Conservation (phyloP, 306 rosid genomes). For the Trifolium pratense region DNA sequence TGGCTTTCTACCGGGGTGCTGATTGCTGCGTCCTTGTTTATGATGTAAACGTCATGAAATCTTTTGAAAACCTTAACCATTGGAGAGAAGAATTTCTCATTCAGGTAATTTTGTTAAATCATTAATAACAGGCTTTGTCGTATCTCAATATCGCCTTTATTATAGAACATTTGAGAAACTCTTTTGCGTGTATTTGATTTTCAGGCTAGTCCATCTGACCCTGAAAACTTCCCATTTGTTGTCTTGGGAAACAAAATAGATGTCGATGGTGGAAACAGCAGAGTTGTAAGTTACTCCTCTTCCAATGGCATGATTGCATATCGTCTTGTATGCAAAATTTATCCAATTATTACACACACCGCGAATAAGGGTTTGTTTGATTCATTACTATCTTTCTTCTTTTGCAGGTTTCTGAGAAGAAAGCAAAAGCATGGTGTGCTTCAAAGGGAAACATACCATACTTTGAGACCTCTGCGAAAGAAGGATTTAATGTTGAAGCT, state of each 20-base stretch:
- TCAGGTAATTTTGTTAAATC: conserved; percentile 61
- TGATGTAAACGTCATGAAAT: conserved; percentile 96
- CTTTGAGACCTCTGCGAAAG: conserved; percentile 98
- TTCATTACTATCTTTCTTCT: background rate
- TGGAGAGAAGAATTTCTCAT: conserved; percentile 99
- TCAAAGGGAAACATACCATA: conserved; percentile 98
- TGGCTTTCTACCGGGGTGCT: conserved; percentile 99
- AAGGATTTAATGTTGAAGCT: conserved; percentile 96
- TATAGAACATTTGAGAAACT: conserved; percentile 27
- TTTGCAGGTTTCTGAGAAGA: conserved; percentile 93
- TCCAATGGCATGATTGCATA: conserved; percentile 18
- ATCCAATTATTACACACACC: background rate
- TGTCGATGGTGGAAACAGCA: conserved; percentile 95
- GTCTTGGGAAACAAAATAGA: conserved; percentile 99
- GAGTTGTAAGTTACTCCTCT: conserved; percentile 81
- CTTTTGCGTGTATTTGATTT: conserved; percentile 14
- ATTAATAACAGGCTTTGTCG: background rate
- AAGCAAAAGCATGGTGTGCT: conserved; percentile 99
- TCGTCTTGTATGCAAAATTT: conserved; percentile 26
- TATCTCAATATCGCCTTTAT: background rate
- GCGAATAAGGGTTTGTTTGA: background rate
- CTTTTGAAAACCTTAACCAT: conserved; percentile 94
- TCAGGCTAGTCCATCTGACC: conserved; percentile 99
- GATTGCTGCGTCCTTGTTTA: conserved; percentile 99
- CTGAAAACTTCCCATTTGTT: conserved; percentile 97